Evolutionary conservation across 331 rosid species (phyloP), one percentile per base, ranked within the genome.

Genomic region (Acacia concinna): DNA sequence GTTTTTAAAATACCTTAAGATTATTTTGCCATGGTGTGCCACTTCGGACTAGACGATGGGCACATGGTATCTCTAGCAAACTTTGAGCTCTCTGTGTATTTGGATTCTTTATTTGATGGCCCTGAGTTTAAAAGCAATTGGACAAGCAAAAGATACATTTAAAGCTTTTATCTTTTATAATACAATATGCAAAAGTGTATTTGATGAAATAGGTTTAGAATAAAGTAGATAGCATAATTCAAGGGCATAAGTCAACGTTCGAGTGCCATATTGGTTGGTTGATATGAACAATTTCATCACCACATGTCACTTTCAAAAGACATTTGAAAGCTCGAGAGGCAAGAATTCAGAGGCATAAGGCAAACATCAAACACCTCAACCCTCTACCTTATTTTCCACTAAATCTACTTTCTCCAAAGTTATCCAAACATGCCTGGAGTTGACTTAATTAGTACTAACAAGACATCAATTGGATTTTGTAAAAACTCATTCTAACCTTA

Each of bases 1-100:
- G n/a, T 41, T 41, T 8, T 41, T 13, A 10, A 74, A 32, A 51
- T 86, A 94, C 98, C 97, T 92, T 92, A 0, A 94, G 85, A 89
- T 94, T 91, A 83, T 94, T 94, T 81, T 94, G 98, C 75, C 92
- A 82, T 41, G 98, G 98, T 2, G 97, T 94, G 65, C 98, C 98
- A 49, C 97, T 92, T 17, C 92, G 89, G 71, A 89, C 73, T 73
- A 94, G 89, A 76, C 98, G 92, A 83, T 87, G 92, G 35, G 88
- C 87, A 81, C 98, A 76, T 30, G 97, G 93, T 83, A 94, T 92
- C 81, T 89, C 97, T 11, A 89, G 97, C 88, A 94, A 86, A 87
- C 97, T 92, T 90, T 92, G 91, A 84, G 97, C 97, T 59, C 97
- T 89, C 81, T 94, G 97, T 21, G 98, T 91, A 83, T 89, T 91